Percentiles rank a stretch among this genome's conserved stretches.
These are phyloP conservation scores for Talaromyces amestolkiae DNA, from an alignment of 2,329 filamentous ascomycete genomes.

Conservation along the genomic window DNA sequence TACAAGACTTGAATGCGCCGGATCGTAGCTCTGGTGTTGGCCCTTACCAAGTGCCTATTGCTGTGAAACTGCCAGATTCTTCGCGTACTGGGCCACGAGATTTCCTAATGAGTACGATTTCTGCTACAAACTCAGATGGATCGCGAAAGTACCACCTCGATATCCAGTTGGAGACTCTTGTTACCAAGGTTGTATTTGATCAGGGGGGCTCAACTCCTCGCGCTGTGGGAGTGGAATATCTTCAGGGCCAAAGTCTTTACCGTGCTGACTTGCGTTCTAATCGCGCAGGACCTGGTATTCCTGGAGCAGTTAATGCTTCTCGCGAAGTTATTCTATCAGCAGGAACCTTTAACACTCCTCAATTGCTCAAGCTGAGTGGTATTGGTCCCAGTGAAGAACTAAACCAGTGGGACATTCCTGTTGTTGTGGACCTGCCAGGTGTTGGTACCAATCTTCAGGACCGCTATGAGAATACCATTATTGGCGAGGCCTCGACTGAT, in stretches of 20 bases:
- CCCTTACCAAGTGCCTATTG: constrained; percentile 59
- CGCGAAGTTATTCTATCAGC: constrained; percentile 60
- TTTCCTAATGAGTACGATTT: constrained; percentile 52
- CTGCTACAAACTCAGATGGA: constrained; percentile 51
- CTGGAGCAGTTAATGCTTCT: constrained; percentile 30
- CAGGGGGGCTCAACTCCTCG: constrained; percentile 35
- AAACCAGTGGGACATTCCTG: constrained; percentile 25
- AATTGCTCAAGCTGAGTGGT: constrained; percentile 60
- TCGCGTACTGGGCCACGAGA: constrained; percentile 57
- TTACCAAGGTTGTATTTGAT: constrained; percentile 47
- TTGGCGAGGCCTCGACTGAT: constrained; percentile 43
- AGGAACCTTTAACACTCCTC: constrained; percentile 56
- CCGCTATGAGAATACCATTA: constrained; percentile 55
- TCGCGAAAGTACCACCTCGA: constrained; percentile 56
- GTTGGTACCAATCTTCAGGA: constrained; percentile 46
- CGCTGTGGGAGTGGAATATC: constrained; percentile 49
- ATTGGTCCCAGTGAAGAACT: constrained; percentile 48
- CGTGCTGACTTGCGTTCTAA: constrained; percentile 42
- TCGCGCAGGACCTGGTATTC: constrained; percentile 21
- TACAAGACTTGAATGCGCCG: constrained; percentile 52
- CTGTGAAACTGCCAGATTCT: constrained; percentile 46
- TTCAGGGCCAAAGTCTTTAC: constrained; percentile 47
- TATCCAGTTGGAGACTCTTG: constrained; percentile 49
- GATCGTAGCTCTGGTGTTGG: constrained; percentile 48
- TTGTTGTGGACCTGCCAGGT: constrained; percentile 25